A percentile compares a stretch with the other conserved stretches of the same genome.
phyloP scores from a whole-genome alignment of 2,329 filamentous ascomycete species.

The Dothiorella sarmentorum region DNA sequence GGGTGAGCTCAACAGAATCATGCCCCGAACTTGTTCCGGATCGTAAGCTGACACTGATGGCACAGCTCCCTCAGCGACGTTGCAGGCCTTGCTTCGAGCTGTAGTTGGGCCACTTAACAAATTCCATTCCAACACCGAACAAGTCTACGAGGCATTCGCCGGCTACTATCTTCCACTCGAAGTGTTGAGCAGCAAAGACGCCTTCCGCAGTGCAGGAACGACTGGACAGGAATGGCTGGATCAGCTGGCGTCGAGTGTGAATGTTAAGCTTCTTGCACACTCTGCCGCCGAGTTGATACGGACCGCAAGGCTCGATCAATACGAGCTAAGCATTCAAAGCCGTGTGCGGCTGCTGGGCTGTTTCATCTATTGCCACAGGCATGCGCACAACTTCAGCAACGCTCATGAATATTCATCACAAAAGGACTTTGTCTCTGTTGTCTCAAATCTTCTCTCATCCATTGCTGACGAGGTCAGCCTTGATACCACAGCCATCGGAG shows the following conservation, averaged over 20 bases:
- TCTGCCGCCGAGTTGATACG: conserved; percentile 32
- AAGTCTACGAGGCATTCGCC: conserved; percentile 6
- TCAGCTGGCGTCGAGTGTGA: conserved; percentile 45
- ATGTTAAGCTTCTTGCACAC: conserved; percentile 46
- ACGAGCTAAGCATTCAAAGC: conserved; percentile 30
- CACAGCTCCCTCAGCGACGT: not conserved
- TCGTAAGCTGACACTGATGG: not conserved
- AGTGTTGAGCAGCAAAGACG: conserved; percentile 33
- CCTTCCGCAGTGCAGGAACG: conserved; percentile 32
- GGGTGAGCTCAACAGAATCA: not conserved
- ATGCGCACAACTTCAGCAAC: conserved; percentile 42
- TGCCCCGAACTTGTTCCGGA: not conserved
- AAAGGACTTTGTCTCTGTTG: conserved; percentile 53
- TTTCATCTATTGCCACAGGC: conserved; percentile 57
- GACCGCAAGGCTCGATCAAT: conserved; percentile 27
- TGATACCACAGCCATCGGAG: conserved; percentile 31
- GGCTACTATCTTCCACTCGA: conserved; percentile 10
- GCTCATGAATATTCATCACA: conserved; percentile 43
- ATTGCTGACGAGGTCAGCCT: conserved; percentile 56
- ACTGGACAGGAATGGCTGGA: conserved; percentile 32
- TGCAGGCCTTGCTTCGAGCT: not conserved
- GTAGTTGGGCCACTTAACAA: conserved; percentile 29
- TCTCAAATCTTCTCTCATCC: conserved; percentile 55
- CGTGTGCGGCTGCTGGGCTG: conserved; percentile 58
- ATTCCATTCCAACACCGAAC: conserved; percentile 27